These are phyloP conservation scores for Senecio squalidus DNA, from an alignment of 140 eudicot genomes.

Conservation along the genomic window DNA sequence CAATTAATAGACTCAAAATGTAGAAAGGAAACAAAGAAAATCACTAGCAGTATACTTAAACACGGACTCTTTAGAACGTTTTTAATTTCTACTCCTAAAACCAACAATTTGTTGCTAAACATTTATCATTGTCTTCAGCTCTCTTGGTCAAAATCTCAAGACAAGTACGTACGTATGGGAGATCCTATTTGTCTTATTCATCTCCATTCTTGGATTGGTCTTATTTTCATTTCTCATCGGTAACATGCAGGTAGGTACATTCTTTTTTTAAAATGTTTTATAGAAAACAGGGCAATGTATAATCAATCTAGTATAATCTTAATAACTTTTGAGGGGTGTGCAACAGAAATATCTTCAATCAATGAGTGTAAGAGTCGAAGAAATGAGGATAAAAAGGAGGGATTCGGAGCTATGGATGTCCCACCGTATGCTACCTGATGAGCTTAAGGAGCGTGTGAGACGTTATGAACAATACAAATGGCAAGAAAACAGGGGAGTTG, in stretches of 20 bases:
- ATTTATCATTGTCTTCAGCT: constrained; percentile 37
- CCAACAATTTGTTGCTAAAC: background rate
- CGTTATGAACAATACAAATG: constrained; percentile 78
- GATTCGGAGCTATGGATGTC: constrained; percentile 96
- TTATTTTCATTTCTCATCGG: constrained; percentile 82
- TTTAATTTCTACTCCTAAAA: background rate
- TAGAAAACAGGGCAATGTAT: background rate
- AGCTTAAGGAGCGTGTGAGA: constrained; percentile 58
- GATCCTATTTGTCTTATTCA: constrained; percentile 58
- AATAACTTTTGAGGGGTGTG: background rate
- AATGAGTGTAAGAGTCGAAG: constrained; percentile 68
- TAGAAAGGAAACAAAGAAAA: background rate
- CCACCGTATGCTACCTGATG: constrained; percentile 85
- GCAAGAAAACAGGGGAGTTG: constrained; percentile 91
- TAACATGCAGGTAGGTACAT: constrained; percentile 91
- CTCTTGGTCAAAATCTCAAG: constrained; percentile 78
- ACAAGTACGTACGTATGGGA: constrained; percentile 72
- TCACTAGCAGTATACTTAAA: background rate
- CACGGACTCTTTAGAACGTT: background rate
- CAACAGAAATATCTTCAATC: constrained; percentile 79
- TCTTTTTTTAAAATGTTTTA: background rate
- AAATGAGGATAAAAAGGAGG: constrained; percentile 76
- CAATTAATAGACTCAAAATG: too few relatives aligned
- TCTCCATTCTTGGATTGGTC: constrained; percentile 66
- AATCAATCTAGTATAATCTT: background rate